Base-by-base conservation (phyloP, 345 rosid species). In the Arabidopsis suecica region DNA sequence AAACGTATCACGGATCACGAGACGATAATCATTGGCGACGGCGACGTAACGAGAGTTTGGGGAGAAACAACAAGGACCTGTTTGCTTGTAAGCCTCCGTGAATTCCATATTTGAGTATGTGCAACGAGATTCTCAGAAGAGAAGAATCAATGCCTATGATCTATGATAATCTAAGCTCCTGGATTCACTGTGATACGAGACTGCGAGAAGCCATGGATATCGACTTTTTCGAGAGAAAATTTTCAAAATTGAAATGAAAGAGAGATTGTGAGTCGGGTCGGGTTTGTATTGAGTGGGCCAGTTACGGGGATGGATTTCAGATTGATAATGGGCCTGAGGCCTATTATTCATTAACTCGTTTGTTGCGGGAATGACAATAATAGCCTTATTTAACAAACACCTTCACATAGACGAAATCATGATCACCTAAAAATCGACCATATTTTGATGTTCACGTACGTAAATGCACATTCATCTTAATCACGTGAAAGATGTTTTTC, bases 61-160 rank as follows among this genome's bases (percentile, higher is more conserved):
- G 16, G 98, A 94, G 80, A 94, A 94, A 63, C 90, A 87, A 74
- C 89, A 89, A 23, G 97, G 93, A 38, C 97, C 99, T 14, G 97
- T 84, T 74, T 86, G 99, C 79, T 90, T 88, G 77, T 84, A 88
- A 69, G 99, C 78, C 18, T 89, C 99, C 1, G 99, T 94, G 64
- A 92, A 95, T 80, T 95, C 97, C 99, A 95, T 95, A 13, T 23
- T 42, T 59, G 11, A 59, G 40, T 18, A 13, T 7, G 8, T 9
- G 25, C 9, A 8, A 53, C 14, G 18, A 48, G 25, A 72, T 53
- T 51, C 51, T 11, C 49, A 5, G 25, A 37, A 32, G 61, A 59
- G 11, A 50, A 0, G 42, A 42, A 6, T 16, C 76, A 60, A 66
- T 16, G 73, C n/a, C 30, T 61, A 40, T 20, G 71, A 64, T 38